Evolutionary conservation across 1,139 yeast species (phyloP).

Genomic region (Arxiozyma slooffiae): DNA sequence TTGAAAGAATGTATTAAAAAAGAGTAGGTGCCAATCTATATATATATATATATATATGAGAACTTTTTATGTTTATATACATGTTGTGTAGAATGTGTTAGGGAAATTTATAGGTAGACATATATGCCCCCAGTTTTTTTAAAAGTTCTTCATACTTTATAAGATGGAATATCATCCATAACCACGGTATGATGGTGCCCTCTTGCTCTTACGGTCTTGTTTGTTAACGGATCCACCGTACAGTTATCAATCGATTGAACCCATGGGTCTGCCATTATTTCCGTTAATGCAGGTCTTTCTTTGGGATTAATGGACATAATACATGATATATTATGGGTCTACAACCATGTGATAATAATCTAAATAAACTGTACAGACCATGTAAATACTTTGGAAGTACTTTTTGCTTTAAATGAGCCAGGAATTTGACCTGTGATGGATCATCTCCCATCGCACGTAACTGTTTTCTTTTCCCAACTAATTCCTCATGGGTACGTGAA

Average conservation of each 20-base stretch:
- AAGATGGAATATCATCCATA: constrained; percentile 29
- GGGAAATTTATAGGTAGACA: neutral
- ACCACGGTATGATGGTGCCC: constrained; percentile 51
- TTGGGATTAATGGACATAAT: constrained; percentile 66
- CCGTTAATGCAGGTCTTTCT: constrained; percentile 59
- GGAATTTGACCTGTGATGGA: constrained; percentile 4
- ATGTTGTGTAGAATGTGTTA: neutral
- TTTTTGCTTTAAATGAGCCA: constrained; percentile 8
- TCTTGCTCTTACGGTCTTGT: constrained; percentile 32
- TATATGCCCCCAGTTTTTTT: neutral
- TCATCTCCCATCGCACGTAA: neutral
- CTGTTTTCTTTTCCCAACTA: constrained; percentile 28
- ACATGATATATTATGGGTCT: constrained; percentile 60
- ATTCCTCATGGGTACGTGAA: constrained; percentile 38
- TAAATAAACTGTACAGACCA: constrained; percentile 83
- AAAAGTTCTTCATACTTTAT: neutral
- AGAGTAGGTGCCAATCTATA: neutral
- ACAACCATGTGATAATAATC: constrained; percentile 76
- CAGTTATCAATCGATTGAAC: constrained; percentile 45
- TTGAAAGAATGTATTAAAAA: neutral
- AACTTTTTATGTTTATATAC: too few species aligned
- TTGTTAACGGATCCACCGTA: constrained; percentile 33
- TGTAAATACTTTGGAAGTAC: constrained; percentile 23
- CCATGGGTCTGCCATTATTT: constrained; percentile 65
- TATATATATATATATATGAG: neutral